A percentile compares a stretch with the other conserved stretches of the same genome.
These are phyloP conservation scores for Fragaria nilgerrensis DNA, from an alignment of 306 rosid genomes.

Conservation along the genomic window DNA sequence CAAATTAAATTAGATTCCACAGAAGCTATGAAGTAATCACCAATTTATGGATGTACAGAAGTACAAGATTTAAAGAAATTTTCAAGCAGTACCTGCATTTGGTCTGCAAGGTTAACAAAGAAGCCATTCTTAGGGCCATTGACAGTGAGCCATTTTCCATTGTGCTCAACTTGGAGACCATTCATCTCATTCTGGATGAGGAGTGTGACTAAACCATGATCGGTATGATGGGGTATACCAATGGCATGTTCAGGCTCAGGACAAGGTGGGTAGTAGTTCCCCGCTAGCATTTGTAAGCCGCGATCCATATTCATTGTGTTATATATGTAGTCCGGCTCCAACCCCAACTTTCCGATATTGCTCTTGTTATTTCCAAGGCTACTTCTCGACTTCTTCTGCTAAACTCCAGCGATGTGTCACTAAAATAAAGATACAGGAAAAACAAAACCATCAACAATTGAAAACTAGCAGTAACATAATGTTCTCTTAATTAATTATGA, in stretches of 20 bases:
- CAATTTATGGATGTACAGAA: too few relatives aligned
- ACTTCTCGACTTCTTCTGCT: conserved; percentile 11
- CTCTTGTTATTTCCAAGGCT: conserved; percentile 16
- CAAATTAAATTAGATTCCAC: too few relatives aligned
- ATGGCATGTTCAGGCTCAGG: conserved; percentile 32
- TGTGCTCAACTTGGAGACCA: conserved; percentile 30
- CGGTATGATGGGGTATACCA: conserved; percentile 28
- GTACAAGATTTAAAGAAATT: too few relatives aligned
- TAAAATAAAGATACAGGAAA: background rate
- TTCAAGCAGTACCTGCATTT: background rate
- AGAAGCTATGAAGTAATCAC: too few relatives aligned
- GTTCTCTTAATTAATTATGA: too few relatives aligned
- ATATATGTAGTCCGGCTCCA: conserved; percentile 26
- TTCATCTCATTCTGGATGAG: conserved; percentile 24
- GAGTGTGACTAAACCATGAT: conserved; percentile 24
- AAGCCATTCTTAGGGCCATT: conserved; percentile 23
- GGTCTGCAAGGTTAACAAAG: conserved; percentile 26
- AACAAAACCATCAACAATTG: too few relatives aligned
- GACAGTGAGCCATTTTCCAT: conserved; percentile 28
- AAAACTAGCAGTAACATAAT: too few relatives aligned
- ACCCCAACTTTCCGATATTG: conserved; percentile 29
- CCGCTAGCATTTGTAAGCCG: conserved; percentile 13
- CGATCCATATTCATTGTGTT: conserved; percentile 20
- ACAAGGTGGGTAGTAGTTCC: conserved; percentile 32
- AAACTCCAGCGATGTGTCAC: background rate